Base-by-base conservation (phyloP, 75 land plant genomes). In the Azolla pinnata region DNA sequence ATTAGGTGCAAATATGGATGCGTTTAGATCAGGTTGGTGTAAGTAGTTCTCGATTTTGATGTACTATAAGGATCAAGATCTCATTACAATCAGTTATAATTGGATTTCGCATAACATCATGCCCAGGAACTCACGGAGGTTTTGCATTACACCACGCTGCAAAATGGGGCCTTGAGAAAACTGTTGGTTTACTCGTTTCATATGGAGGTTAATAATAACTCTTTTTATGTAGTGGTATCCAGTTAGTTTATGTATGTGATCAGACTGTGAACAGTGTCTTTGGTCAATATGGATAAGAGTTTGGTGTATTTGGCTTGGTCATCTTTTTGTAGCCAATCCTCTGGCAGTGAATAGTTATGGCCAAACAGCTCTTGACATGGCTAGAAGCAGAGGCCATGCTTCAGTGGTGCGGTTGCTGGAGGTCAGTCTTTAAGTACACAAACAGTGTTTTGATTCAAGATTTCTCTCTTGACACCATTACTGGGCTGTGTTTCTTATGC, bases 111-210 rank as follows among this genome's bases (percentile, higher is more conserved):
- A n/a, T n/a, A n/a, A n/a, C n/a, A n/a, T n/a, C n/a, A 21, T 35
- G 29, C 60, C 24, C 68, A 86, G 91, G 97, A 45, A 57, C 76
- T 51, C 83, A 82, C 58, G 87, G 73, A 48, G 97, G 97, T 33
- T 83, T 83, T 59, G 90, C 97, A 45, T 69, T 92, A 45, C 97
- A 92, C 73, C 90, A 92, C 81, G 97, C 97, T 53, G 89, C 96
- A 20, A 92, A 85, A 69, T 55, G 72, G 58, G 97, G 97, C 23
- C 86, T 84, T 55, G 83, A 80, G 27, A 70, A 70, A 61, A 85
- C 84, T 26, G 89, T 92, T 1, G 69, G 61, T 23, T 62, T 92
- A 27, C 84, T 92, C 58, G 84, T 92, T 47, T 69, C 86, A 12
- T 64, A 67, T 81, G 96, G 97, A 82, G 97, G 97, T 88, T 44